These are phyloP conservation scores for Ophidiomyces ophidiicola DNA, from an alignment of 2,329 filamentous ascomycete genomes.

Conservation along the genomic window DNA sequence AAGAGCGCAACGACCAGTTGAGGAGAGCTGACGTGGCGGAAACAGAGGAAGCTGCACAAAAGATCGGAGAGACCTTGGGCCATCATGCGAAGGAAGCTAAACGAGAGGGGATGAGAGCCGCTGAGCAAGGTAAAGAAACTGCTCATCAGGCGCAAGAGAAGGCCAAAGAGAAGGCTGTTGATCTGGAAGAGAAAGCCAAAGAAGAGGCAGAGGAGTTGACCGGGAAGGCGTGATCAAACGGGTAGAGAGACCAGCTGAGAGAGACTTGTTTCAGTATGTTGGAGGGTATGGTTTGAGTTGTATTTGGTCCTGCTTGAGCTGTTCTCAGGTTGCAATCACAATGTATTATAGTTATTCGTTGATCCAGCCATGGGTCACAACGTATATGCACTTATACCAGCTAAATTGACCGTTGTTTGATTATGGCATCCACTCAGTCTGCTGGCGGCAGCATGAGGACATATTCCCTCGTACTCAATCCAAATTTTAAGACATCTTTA, in stretches of 20 bases:
- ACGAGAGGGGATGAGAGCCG: conserved; percentile 28
- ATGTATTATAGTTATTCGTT: conserved; percentile 9
- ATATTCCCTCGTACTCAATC: conserved; percentile 80
- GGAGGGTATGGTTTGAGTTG: not conserved
- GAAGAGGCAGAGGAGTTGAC: conserved; percentile 20
- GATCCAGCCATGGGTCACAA: too few relatives aligned
- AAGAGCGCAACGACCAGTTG: too few relatives aligned
- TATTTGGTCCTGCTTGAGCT: not conserved
- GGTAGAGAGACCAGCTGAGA: not conserved
- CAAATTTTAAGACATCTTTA: conserved; percentile 82
- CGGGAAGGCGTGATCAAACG: conserved; percentile 17
- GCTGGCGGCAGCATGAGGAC: conserved; percentile 68
- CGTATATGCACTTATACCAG: too few relatives aligned
- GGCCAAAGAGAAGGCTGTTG: conserved; percentile 27
- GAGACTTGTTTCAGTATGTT: not conserved
- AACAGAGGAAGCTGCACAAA: conserved; percentile 41
- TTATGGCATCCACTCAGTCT: conserved; percentile 15
- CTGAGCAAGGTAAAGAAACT: conserved; percentile 21
- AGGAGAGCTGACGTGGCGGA: conserved; percentile 6
- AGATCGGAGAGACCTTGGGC: conserved; percentile 33
- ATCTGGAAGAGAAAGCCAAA: conserved; percentile 21
- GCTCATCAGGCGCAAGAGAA: conserved; percentile 20
- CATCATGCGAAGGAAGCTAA: conserved; percentile 32
- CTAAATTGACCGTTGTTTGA: too few relatives aligned
- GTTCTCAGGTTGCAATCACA: conserved; percentile 1